Conservation (phyloP, 1,284 basidiomycete species). For the Trametes hirsuta region DNA sequence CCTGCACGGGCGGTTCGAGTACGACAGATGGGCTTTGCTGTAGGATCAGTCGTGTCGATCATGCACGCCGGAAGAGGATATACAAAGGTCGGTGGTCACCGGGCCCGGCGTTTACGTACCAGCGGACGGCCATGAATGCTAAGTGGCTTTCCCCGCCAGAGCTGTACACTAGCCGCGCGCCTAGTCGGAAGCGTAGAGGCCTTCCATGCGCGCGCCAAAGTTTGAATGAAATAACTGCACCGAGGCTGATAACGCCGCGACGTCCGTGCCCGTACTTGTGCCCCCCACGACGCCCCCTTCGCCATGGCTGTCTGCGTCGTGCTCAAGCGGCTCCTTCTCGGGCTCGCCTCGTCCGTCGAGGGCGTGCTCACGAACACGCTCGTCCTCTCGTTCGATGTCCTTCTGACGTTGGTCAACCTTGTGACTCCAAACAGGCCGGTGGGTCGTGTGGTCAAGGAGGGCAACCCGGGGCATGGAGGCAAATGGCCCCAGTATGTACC, state of each 20-base stretch:
- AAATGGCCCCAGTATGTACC: conserved; percentile 68
- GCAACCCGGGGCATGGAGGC: conserved; percentile 59
- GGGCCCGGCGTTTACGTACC: background rate
- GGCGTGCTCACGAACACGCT: conserved; percentile 12
- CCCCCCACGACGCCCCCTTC: no score
- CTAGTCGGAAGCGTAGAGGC: background rate
- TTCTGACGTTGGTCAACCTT: conserved; percentile 56
- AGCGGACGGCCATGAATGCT: background rate
- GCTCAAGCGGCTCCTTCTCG: conserved; percentile 19
- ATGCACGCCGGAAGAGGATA: no score
- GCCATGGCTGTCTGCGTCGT: conserved; percentile 14
- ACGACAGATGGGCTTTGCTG: conserved; percentile 51
- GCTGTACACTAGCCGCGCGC: background rate
- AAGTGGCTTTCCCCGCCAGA: background rate
- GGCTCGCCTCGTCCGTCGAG: conserved; percentile 11
- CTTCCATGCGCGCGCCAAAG: conserved; percentile 8
- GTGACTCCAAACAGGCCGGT: conserved; percentile 50
- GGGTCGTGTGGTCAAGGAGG: conserved; percentile 57
- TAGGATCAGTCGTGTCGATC: background rate
- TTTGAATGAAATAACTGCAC: no score
- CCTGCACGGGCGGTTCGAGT: conserved; percentile 71
- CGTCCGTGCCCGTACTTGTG: no score
- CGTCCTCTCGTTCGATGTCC: conserved; percentile 42
- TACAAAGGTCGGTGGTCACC: background rate
- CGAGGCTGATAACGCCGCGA: no score